Evolutionary conservation across 2,329 filamentous ascomycete genomes (phyloP).

Genomic region (Epichloe baconii): DNA sequence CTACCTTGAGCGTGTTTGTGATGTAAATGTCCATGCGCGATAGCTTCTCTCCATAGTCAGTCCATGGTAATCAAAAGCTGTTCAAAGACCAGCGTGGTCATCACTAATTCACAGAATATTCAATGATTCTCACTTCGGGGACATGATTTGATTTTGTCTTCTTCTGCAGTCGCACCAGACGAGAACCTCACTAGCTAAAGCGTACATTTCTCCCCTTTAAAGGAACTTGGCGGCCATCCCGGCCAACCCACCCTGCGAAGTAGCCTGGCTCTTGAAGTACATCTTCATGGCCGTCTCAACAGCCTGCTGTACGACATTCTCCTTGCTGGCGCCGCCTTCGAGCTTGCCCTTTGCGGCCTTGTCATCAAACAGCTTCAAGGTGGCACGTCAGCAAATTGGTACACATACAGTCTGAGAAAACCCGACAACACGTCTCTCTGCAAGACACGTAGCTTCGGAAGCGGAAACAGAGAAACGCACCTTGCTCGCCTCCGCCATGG

Average conservation of each 20-base stretch:
- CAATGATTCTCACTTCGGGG: too few relatives aligned
- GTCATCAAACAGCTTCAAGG: conserved; percentile 43
- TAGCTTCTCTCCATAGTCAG: too few relatives aligned
- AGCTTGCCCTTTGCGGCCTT: conserved; percentile 42
- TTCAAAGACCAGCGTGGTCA: too few relatives aligned
- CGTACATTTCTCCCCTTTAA: not conserved
- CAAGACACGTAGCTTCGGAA: not conserved
- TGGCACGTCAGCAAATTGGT: not conserved
- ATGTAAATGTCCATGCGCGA: too few relatives aligned
- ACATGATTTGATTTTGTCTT: too few relatives aligned
- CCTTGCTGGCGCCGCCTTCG: conserved; percentile 54
- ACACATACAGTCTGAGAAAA: not conserved
- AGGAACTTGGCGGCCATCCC: conserved; percentile 34
- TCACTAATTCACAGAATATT: too few relatives aligned
- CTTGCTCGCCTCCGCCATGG: conserved; percentile 79
- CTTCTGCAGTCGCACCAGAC: too few relatives aligned
- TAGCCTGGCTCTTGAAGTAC: conserved; percentile 67
- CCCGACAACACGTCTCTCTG: too few relatives aligned
- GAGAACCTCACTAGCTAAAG: too few relatives aligned
- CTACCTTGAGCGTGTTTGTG: too few relatives aligned
- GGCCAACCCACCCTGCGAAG: conserved; percentile 28
- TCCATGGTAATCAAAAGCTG: too few relatives aligned
- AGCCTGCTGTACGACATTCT: conserved; percentile 65
- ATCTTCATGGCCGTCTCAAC: conserved; percentile 83
- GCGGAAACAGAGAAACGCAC: conserved; percentile 24